Conservation (phyloP, 2,329 filamentous ascomycete genomes). For the Xylariaceae sp. region DNA sequence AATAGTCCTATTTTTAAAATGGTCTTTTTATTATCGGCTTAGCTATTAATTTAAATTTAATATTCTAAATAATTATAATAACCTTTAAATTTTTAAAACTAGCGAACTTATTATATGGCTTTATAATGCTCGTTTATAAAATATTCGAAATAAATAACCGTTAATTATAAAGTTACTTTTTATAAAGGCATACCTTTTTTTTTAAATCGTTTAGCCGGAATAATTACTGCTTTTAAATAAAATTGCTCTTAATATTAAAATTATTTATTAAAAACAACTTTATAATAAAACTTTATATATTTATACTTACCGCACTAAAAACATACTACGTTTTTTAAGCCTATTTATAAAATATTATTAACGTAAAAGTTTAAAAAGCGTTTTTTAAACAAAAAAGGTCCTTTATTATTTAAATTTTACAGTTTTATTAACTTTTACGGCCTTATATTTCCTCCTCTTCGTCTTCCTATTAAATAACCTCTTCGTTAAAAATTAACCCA, state of each 20-base stretch:
- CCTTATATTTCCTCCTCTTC: too few species aligned
- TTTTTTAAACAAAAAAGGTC: too few species aligned
- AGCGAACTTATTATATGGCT: background rate
- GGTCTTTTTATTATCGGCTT: background rate
- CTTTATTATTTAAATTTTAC: too few species aligned
- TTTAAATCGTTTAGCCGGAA: background rate
- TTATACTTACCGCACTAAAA: too few species aligned
- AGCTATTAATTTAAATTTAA: background rate
- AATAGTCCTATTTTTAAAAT: background rate
- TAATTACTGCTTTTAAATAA: background rate
- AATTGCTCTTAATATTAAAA: background rate
- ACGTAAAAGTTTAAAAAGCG: too few species aligned
- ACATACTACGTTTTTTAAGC: too few species aligned
- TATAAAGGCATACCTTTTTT: background rate
- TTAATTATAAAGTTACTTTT: background rate
- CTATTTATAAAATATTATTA: too few species aligned
- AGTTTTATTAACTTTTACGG: too few species aligned
- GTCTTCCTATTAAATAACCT: too few species aligned
- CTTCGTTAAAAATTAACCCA: too few species aligned
- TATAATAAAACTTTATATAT: background rate
- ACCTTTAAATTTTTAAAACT: too few species aligned
- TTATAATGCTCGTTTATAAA: background rate
- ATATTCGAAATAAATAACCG: background rate
- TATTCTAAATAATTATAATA: too few species aligned
- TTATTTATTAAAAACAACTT: background rate